Base-by-base conservation (phyloP, 495 filamentous ascomycete genomes). In the Pyrenopolyporus hunteri region DNA sequence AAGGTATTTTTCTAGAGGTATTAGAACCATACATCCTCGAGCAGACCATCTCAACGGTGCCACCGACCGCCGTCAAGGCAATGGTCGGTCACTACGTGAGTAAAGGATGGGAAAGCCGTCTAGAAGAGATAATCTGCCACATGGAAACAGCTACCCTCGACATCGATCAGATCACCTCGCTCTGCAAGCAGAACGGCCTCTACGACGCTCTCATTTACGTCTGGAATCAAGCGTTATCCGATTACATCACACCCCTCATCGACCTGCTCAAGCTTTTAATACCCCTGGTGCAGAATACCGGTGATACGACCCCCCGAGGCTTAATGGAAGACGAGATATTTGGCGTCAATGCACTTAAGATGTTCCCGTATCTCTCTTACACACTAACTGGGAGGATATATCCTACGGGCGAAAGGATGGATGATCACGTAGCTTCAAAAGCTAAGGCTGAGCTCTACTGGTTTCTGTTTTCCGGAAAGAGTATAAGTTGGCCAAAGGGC, bases 201-300 rank as follows among this genome's bases (percentile, higher is more conserved):
- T 98, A 96, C 66, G 95, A 98, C 77, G 94, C 95, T 8, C 85
- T 96, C 63, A 90, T 97, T 44, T 98, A 98, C 72, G 90, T 98
- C 54, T 98, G 94, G 93, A 97, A 94, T 47, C 88, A 90, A 71
- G 92, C 89, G 28, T 74, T 98, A 20, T 77, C 76, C 62, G 94
- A 98, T 74, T 96, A 93, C 64, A 88, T 97, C 50, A 93, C 93
- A 0, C 93, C 93, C 11, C 76, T 98, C 31, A 85, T 91, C 67
- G 92, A 97, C 59, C 82, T 98, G 9, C 73, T 98, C 36, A 71
- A 81, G n/a, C 74, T 95, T 2, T 79, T 95, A 47, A 78, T 86
- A 60, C 82, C 84, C 14, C 55, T 87, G 19, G 74, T 81, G 45
- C 77, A 83, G 47, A 79, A 82, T 45, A 78, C 77, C 29, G 72